Percentiles rank a stretch among this genome's conserved stretches.
These are phyloP conservation scores for Alliaria petiolata DNA, from an alignment of 345 rosid genomes.

Conservation along the genomic window DNA sequence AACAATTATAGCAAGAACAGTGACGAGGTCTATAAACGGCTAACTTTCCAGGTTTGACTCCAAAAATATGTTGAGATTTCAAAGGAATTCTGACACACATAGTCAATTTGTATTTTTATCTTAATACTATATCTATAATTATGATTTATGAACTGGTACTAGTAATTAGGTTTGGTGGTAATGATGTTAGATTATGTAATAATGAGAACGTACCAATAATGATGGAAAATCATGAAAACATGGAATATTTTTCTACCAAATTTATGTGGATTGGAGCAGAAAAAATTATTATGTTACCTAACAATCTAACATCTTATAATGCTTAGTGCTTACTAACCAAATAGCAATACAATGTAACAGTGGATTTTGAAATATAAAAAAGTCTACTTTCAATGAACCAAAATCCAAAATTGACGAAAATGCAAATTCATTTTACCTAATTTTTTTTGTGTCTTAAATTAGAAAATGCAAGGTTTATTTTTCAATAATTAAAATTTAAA, in stretches of 20 bases:
- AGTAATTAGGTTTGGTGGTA: conserved; percentile 33
- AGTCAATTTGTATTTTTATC: background rate
- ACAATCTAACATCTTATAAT: conserved; percentile 10
- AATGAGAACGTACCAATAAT: conserved; percentile 29
- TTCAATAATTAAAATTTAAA: no score
- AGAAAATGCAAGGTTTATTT: no score
- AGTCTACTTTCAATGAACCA: background rate
- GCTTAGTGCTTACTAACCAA: background rate
- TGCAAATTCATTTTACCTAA: background rate
- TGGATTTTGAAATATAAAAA: background rate
- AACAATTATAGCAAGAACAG: conserved; percentile 14
- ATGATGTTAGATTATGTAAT: conserved; percentile 29
- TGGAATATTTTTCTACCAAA: background rate
- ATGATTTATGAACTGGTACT: conserved; percentile 20
- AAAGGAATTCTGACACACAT: conserved; percentile 5
- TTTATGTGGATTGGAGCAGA: conserved; percentile 14
- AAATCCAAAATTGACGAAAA: background rate
- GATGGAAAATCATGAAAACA: conserved; percentile 13
- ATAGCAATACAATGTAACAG: background rate
- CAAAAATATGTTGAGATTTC: background rate
- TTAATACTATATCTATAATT: background rate
- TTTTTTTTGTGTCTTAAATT: no score
- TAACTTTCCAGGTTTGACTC: conserved; percentile 15
- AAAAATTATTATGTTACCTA: conserved; percentile 12
- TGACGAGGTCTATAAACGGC: conserved; percentile 24